These are phyloP conservation scores for Hirsutella minnesotensis DNA, from an alignment of 2,329 filamentous ascomycete genomes.

Conservation along the genomic window DNA sequence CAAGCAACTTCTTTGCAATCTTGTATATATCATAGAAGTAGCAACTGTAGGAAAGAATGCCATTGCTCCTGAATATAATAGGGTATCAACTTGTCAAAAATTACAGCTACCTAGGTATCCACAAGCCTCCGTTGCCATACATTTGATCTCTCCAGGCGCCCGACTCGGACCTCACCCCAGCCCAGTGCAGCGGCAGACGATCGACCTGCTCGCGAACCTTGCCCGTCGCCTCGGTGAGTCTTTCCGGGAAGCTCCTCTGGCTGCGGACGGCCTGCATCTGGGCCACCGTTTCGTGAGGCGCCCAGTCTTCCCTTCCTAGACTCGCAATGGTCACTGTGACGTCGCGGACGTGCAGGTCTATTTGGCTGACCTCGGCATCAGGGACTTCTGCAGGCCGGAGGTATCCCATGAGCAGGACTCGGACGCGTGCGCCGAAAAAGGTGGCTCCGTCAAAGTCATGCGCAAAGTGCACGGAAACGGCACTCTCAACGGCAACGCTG, in stretches of 20 bases:
- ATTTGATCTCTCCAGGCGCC: constrained; percentile 34
- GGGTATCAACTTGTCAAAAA: too few species aligned
- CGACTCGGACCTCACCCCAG: constrained; percentile 42
- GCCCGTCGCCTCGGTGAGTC: constrained; percentile 34
- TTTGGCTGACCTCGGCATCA: constrained; percentile 9
- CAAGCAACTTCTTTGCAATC: too few species aligned
- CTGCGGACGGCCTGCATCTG: constrained; percentile 26
- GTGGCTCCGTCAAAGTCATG: constrained; percentile 31
- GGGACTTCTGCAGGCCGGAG: constrained; percentile 24
- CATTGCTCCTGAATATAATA: too few species aligned
- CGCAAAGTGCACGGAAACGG: constrained; percentile 42
- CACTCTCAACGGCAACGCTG: constrained; percentile 34
- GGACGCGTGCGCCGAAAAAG: constrained; percentile 32
- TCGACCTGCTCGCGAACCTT: constrained; percentile 43
- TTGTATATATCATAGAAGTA: neutral
- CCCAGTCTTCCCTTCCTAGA: constrained; percentile 34
- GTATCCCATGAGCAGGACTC: constrained; percentile 49
- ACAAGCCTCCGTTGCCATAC: constrained; percentile 37
- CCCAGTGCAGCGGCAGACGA: constrained; percentile 43
- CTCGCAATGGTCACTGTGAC: constrained; percentile 31
- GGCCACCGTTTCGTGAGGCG: constrained; percentile 23
- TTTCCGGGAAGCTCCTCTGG: constrained; percentile 29
- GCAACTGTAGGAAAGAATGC: too few species aligned
- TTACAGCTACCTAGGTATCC: constrained; percentile 21
- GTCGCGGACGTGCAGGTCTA: constrained; percentile 25